Evolutionary conservation across 129 eudicot genomes (phyloP), one percentile per base, ranked within the genome.

Genomic region (Chrysanthemum makinoi): DNA sequence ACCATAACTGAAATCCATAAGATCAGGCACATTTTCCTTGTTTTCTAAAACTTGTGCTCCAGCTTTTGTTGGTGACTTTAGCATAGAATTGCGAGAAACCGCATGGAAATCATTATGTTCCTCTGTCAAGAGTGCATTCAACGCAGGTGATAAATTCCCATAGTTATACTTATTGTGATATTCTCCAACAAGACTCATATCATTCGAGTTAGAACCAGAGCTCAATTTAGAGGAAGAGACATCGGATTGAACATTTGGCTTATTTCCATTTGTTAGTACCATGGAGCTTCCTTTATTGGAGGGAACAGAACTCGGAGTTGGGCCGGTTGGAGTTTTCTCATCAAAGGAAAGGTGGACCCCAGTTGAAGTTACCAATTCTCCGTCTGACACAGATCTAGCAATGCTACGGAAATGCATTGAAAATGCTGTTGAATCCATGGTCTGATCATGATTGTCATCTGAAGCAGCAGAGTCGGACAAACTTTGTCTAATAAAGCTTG

Each of bases 341-440:
- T 85, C 98, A 53, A 86, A 86, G 49, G 78, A 78, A 78, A 89
- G 95, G 20, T 73, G 84, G 64, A 75, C 65, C 51, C 78, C 75
- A 68, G 95, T 87, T 50, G 90, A 95, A 33, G 96, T 87, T 60
- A 79, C 79, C 69, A 89, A 69, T 47, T 89, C 95, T 68, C 75
- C 83, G 67, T 89, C 96, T 9, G 88, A 85, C 15, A 89, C 95
- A 69, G 93, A 87, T 72, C 80, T 77, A 66, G 86, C 98, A 72
- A 94, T 81, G 80, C 98, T 94, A 65, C 76, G 95, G 26, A 73
- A 94, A 77, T 94, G 95, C 97, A 89, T 87, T 28, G 96, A 89
- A 55, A 89, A 94, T 62, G 95, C 84, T 33, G 98, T 86, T 62
- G 98, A 94, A 81, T 94, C 98, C 98, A 89, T 85, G 1, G 97